Evolutionary conservation across 495 filamentous ascomycete genomes (phyloP).

Genomic region (Penicillium soppii): DNA sequence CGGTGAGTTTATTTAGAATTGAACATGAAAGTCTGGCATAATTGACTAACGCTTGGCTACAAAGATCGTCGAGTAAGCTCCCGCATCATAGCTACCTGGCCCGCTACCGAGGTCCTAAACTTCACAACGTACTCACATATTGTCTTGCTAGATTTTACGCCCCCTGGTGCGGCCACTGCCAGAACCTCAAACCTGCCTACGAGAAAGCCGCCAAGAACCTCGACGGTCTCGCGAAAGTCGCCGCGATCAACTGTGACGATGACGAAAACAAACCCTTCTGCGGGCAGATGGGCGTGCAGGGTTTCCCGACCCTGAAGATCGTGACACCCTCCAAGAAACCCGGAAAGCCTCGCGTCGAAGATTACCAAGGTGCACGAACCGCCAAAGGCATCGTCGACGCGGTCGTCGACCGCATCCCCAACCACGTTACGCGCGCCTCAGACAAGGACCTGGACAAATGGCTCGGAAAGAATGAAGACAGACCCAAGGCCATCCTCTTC

Average conservation of each 20-base stretch:
- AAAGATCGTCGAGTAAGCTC: slow-evolving; percentile 68
- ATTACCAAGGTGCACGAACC: slow-evolving; percentile 81
- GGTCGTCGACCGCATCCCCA: slow-evolving; percentile 83
- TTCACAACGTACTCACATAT: slow-evolving; percentile 9
- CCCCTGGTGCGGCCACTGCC: slow-evolving; percentile 95
- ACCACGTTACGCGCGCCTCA: slow-evolving; percentile 78
- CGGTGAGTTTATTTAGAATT: slow-evolving; percentile 55
- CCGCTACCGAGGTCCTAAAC: slow-evolving; percentile 1
- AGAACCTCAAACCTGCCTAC: slow-evolving; percentile 92
- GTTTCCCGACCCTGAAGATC: slow-evolving; percentile 96
- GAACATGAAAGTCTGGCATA: slow-evolving; percentile 5
- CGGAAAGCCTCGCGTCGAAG: slow-evolving; percentile 82
- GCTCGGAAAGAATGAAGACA: slow-evolving; percentile 68
- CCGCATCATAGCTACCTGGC: slow-evolving; percentile 10
- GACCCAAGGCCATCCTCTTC: slow-evolving; percentile 87
- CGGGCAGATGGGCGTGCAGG: slow-evolving; percentile 83
- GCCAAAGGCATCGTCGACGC: slow-evolving; percentile 87
- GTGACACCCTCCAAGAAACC: slow-evolving; percentile 79
- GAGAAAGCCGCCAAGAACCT: slow-evolving; percentile 91
- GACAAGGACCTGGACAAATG: slow-evolving; percentile 79
- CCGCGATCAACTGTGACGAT: slow-evolving; percentile 93
- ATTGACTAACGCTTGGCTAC: slow-evolving; percentile 17
- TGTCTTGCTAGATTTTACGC: slow-evolving; percentile 74
- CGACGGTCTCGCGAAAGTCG: slow-evolving; percentile 87
- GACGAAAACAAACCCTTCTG: slow-evolving; percentile 91